Evolutionary conservation across 495 filamentous ascomycete genomes (phyloP).

Genomic region (Polyplosphaeria fusca): DNA sequence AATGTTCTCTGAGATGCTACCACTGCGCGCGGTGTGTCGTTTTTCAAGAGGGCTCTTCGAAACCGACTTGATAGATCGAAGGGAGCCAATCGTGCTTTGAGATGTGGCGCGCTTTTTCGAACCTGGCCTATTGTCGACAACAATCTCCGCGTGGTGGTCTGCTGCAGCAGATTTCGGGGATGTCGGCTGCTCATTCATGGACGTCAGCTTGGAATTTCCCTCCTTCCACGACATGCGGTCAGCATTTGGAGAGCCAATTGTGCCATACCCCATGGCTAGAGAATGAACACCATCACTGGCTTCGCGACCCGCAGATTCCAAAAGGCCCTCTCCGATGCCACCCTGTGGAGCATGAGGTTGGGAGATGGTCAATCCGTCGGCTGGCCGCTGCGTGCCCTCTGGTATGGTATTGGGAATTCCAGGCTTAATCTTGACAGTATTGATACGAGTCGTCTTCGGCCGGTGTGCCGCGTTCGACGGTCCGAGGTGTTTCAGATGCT

Average conservation of each 20-base stretch:
- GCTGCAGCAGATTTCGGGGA: constrained; percentile 17
- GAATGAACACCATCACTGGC: constrained; percentile 70
- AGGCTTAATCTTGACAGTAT: constrained; percentile 87
- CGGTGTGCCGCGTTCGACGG: constrained; percentile 86
- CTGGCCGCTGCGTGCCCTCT: constrained; percentile 10
- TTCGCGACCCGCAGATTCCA: constrained; percentile 50
- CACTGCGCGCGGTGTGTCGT: constrained; percentile 64
- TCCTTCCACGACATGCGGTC: constrained; percentile 32
- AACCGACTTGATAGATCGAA: constrained; percentile 21
- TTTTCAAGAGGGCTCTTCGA: constrained; percentile 25
- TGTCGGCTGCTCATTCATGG: constrained; percentile 2
- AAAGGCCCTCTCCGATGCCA: constrained; percentile 53
- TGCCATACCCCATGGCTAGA: constrained; percentile 64
- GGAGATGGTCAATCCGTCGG: constrained; percentile 2
- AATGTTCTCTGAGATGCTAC: constrained; percentile 85
- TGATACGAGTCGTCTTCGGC: constrained; percentile 78
- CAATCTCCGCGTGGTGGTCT: constrained; percentile 9
- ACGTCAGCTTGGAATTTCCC: background rate
- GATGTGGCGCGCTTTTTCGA: constrained; percentile 7
- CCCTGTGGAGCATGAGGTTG: constrained; percentile 41
- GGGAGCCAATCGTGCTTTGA: constrained; percentile 27
- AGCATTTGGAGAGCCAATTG: constrained; percentile 38
- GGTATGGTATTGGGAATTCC: constrained; percentile 38
- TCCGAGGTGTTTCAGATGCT: constrained; percentile 86
- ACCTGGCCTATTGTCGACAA: constrained; percentile 4